Base-by-base conservation (phyloP, 1,284 basidiomycete species). In the Volvariella volvacea region DNA sequence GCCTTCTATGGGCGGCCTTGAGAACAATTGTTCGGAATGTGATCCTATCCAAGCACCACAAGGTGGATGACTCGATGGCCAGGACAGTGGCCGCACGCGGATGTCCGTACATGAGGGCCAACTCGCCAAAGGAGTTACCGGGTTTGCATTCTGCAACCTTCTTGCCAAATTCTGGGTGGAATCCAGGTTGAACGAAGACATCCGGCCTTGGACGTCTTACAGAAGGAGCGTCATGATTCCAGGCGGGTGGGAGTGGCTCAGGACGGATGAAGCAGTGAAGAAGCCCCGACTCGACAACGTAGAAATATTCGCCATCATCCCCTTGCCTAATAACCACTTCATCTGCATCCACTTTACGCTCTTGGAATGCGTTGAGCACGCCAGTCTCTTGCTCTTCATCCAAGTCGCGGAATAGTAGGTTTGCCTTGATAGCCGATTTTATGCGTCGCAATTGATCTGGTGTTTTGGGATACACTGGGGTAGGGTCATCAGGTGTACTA, bases 21-120 rank as follows among this genome's bases (percentile, higher is more conserved):
- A 96, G 76, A 43, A 99, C 87, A 65, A 99, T 98, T n/a, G 92
- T 95, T 33, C 95, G 83, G 83, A 99, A 99, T 1, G 94, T 98
- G 56, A 96, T 92, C 44, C 95, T 87, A 68, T 99, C 95, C 48
- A 99, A 73, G 4, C 90, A 86, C 95, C 95, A 99, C 25, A 98
- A 73, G 4, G 88, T 92, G 42, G 88, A 93, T 0, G 78, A 68
- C 44, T 89, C 83, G 32, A 88, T 82, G 2, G 94, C 85, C 22
- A 97, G 67, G 40, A 99, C 92, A 2, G 92, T 92, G 3, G 96
- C 95, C 3, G 93, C 92, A 40, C 95, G 88, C 22, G 92, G 92
- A 55, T 96, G 92, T 39, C 92, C 92, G 66, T 99, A 96, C 90
- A 99, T 95, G 52, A 99, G 69, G 22, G 96, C 96, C 41, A 99